Percentiles rank a stretch among this genome's conserved stretches.
phyloP scores from a whole-genome alignment of 2,329 filamentous ascomycete species.

The Zalaria obscura region DNA sequence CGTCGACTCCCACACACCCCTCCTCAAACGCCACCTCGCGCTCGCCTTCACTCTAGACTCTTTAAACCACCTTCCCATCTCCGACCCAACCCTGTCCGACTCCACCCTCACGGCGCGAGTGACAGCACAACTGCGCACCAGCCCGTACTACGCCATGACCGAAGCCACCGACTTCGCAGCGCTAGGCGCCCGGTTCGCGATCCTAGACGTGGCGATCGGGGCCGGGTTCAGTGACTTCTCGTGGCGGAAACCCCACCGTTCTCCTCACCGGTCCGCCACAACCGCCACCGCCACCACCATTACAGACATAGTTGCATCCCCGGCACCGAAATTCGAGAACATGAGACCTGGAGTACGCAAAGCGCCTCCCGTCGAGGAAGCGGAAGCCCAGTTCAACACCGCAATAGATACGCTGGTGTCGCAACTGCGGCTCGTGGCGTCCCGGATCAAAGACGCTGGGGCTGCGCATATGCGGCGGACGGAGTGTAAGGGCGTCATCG shows the following conservation, averaged over 20 bases:
- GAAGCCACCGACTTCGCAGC: constrained; percentile 52
- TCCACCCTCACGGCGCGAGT: background rate
- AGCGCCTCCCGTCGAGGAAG: constrained; percentile 15
- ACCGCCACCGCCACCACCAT: constrained; percentile 15
- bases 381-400: constrained; percentile 47
- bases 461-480: constrained; percentile 58
- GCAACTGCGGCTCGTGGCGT: constrained; percentile 41
- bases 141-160: constrained; percentile 34
- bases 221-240: constrained; percentile 33
- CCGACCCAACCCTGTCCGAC: constrained; percentile 1
- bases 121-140: constrained; percentile 7
- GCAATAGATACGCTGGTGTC: constrained; percentile 53
- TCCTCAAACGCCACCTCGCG: constrained; percentile 53
- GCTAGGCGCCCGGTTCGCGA: constrained; percentile 48
- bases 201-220: constrained; percentile 65
- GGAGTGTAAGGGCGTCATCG: constrained; percentile 62
- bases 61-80: background rate
- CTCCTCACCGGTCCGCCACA: constrained; percentile 11
- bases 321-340: background rate
- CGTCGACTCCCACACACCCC: constrained; percentile 34
- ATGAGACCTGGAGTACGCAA: background rate
- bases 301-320: constrained; percentile 1
- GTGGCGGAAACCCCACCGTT: background rate
- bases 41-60: constrained; percentile 43
- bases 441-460: constrained; percentile 58